A percentile compares a stretch with the other conserved stretches of the same genome.
Conservation (phyloP, 2,329 filamentous ascomycete genomes). For the Dryadomyces quercivorus region DNA sequence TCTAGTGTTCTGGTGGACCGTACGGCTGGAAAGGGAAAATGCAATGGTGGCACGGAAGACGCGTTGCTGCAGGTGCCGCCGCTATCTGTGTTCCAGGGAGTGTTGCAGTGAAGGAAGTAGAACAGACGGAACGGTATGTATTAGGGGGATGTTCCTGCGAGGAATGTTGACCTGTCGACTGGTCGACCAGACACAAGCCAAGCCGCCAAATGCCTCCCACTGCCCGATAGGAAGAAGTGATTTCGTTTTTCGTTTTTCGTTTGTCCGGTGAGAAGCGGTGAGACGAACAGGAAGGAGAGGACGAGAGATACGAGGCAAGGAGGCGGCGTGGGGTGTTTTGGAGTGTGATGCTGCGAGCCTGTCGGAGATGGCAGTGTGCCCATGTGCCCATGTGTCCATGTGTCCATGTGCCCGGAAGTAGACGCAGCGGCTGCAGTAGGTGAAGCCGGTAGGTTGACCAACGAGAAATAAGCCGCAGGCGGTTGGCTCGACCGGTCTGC, state of each 20-base stretch:
- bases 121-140: not conserved
- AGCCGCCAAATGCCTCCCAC: not conserved
- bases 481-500: too few species aligned
- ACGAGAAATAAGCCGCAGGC: too few species aligned
- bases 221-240: not conserved
- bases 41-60: not conserved
- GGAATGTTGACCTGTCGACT: too few species aligned
- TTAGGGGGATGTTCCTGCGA: too few species aligned
- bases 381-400: too few species aligned
- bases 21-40: too few species aligned
- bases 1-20: too few species aligned
- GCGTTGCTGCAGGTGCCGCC: not conserved
- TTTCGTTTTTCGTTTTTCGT: not conserved
- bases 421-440: not conserved
- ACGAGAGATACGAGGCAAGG: too few species aligned
- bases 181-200: too few species aligned
- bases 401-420: too few species aligned
- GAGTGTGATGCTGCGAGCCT: not conserved
- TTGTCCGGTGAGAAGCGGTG: not conserved
- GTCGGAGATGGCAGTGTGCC: too few species aligned
- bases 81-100: not conserved
- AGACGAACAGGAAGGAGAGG: not conserved
- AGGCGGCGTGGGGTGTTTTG: not conserved
- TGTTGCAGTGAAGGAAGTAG: not conserved
- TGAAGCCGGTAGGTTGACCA: too few species aligned